A percentile compares a stretch with the other conserved stretches of the same genome.
Conservation (phyloP, 163 green algal species). For the Scenedesmus sp. region DNA sequence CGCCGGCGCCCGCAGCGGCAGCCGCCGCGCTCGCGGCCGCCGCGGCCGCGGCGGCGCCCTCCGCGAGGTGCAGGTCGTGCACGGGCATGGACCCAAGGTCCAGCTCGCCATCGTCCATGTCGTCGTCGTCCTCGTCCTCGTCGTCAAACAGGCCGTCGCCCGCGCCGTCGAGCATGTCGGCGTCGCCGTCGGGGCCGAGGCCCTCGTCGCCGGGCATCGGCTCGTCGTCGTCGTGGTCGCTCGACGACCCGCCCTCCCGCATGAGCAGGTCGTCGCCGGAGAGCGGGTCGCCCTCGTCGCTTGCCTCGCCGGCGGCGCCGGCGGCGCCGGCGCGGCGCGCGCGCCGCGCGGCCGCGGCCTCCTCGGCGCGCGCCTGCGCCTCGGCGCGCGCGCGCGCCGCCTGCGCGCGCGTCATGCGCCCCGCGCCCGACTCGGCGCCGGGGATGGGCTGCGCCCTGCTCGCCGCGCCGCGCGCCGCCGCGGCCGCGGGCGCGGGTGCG, state of each 20-base stretch:
- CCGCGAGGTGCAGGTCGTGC: conserved; percentile 64
- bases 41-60: conserved; percentile 10
- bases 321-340: background rate
- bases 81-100: conserved; percentile 60
- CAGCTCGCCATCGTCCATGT: conserved; percentile 42
- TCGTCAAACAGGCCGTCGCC: conserved; percentile 53
- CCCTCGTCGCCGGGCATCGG: background rate
- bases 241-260: background rate
- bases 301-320: conserved; percentile 1
- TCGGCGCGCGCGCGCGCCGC: conserved; percentile 41
- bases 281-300: conserved; percentile 9
- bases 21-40: background rate
- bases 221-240: background rate
- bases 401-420: conserved; percentile 51
- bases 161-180: conserved; percentile 46
- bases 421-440: conserved; percentile 11
- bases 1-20: background rate
- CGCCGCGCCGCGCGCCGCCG: conserved; percentile 11
- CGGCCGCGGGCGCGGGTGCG: too few relatives aligned
- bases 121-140: conserved; percentile 48
- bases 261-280: conserved; percentile 37
- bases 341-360: background rate
- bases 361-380: conserved; percentile 5
- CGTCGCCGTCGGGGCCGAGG: background rate
- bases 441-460: conserved; percentile 56